These are phyloP conservation scores for Cairneyella variabilis DNA, from an alignment of 495 filamentous ascomycete genomes.

Conservation along the genomic window DNA sequence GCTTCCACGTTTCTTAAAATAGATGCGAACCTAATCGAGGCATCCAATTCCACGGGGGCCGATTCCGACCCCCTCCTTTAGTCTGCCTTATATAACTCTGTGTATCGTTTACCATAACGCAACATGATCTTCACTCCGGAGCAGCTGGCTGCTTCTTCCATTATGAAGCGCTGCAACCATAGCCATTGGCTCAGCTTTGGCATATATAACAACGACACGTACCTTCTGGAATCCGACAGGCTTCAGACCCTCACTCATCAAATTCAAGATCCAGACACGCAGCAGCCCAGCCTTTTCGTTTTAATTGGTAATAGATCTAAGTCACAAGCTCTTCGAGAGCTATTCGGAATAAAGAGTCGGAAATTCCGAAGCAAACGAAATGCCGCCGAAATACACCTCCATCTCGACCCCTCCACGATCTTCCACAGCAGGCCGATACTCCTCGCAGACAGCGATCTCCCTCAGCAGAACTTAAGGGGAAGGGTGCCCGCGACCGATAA, in stretches of 20 bases:
- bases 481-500: constrained; percentile 1
- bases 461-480: constrained; percentile 9
- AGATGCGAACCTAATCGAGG: background rate
- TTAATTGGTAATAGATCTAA: constrained; percentile 24
- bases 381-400: constrained; percentile 18
- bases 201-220: constrained; percentile 13
- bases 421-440: constrained; percentile 23
- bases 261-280: constrained; percentile 14
- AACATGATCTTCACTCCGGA: background rate
- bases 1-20: background rate
- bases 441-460: constrained; percentile 20
- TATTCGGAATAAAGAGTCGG: constrained; percentile 22
- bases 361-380: constrained; percentile 19
- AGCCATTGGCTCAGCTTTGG: constrained; percentile 24
- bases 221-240: constrained; percentile 22
- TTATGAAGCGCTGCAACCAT: constrained; percentile 23
- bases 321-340: constrained; percentile 20
- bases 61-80: background rate
- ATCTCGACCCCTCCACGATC: constrained; percentile 17
- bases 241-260: constrained; percentile 18
- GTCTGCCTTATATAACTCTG: background rate
- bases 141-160: background rate
- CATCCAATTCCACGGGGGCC: background rate
- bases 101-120: background rate
- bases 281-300: constrained; percentile 18